Evolutionary conservation across 176 grass and related monocot genomes (phyloP).

Genomic region (Phoenix roebelenii): DNA sequence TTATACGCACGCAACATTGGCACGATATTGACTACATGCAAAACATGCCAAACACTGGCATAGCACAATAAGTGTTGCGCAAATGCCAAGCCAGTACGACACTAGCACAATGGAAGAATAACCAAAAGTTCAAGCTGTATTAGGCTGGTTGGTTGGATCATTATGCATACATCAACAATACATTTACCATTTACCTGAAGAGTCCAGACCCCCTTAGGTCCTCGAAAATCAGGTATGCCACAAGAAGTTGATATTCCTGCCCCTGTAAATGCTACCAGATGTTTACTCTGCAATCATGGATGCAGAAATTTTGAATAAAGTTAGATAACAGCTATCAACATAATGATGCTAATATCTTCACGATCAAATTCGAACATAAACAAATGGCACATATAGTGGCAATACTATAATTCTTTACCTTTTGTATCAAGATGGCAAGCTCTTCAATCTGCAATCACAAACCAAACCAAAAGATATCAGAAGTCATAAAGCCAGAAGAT

Average conservation of each 20-base stretch:
- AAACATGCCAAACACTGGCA: no score
- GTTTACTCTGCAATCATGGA: constrained; percentile 75
- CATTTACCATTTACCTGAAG: constrained; percentile 72
- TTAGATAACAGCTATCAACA: no score
- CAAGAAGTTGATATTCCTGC: constrained; percentile 97
- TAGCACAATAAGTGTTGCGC: no score
- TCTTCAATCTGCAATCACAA: constrained; percentile 73
- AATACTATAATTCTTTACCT: constrained; percentile 31
- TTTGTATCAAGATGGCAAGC: constrained; percentile 69
- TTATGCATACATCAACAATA: not conserved
- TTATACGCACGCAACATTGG: no score
- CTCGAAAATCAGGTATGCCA: constrained; percentile 96
- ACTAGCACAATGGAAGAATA: no score
- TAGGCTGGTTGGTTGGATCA: no score
- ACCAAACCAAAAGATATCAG: constrained; percentile 4
- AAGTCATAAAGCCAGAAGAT: not conserved
- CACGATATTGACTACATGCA: no score
- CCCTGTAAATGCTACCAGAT: constrained; percentile 93
- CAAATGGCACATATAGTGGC: constrained; percentile 12
- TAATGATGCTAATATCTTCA: no score
- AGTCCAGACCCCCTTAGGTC: constrained; percentile 94
- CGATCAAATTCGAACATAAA: constrained; percentile 8
- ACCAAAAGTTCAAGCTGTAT: no score
- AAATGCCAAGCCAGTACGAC: no score
- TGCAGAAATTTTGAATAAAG: not conserved